Conservation (phyloP, 1,284 basidiomycete genomes). For the Phellopilus nigrolimitatus region DNA sequence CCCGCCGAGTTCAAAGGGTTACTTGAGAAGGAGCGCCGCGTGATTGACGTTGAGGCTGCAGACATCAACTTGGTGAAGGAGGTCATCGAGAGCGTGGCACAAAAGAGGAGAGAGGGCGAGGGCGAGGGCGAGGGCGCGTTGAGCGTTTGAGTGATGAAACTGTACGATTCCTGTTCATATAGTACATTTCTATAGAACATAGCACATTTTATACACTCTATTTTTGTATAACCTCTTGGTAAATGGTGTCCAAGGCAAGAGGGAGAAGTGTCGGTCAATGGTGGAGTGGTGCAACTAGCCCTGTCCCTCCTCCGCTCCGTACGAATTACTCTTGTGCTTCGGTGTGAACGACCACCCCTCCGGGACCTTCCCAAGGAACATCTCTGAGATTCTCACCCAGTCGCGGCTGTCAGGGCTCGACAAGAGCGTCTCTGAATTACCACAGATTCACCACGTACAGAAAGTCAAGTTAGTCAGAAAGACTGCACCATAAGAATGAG, state of each 20-base stretch:
- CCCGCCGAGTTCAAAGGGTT: slow-evolving; percentile 81
- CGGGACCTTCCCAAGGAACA: slow-evolving; percentile 80
- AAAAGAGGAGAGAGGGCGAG: not conserved
- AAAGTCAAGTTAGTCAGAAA: too few relatives aligned
- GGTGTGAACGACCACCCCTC: slow-evolving; percentile 66
- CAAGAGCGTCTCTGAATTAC: slow-evolving; percentile 71
- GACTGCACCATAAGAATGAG: slow-evolving; percentile 3
- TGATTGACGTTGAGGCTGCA: slow-evolving; percentile 70
- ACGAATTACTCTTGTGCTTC: slow-evolving; percentile 71
- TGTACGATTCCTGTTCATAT: too few relatives aligned
- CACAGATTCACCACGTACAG: too few relatives aligned
- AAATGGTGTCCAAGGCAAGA: too few relatives aligned
- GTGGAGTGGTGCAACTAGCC: too few relatives aligned
- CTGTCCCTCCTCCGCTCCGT: slow-evolving; percentile 52
- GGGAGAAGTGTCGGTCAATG: too few relatives aligned
- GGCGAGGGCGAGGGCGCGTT: not conserved
- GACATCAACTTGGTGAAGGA: slow-evolving; percentile 65
- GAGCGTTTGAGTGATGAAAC: too few relatives aligned
- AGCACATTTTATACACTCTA: too few relatives aligned
- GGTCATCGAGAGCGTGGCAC: slow-evolving; percentile 47
- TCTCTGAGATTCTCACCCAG: slow-evolving; percentile 94
- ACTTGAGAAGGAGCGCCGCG: slow-evolving; percentile 67
- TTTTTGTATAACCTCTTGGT: too few relatives aligned
- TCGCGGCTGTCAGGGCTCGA: slow-evolving; percentile 80
- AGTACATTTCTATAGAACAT: too few relatives aligned